Evolutionary conservation across 2,329 filamentous ascomycete genomes (phyloP).

Genomic region (Fusarium nematophilum): DNA sequence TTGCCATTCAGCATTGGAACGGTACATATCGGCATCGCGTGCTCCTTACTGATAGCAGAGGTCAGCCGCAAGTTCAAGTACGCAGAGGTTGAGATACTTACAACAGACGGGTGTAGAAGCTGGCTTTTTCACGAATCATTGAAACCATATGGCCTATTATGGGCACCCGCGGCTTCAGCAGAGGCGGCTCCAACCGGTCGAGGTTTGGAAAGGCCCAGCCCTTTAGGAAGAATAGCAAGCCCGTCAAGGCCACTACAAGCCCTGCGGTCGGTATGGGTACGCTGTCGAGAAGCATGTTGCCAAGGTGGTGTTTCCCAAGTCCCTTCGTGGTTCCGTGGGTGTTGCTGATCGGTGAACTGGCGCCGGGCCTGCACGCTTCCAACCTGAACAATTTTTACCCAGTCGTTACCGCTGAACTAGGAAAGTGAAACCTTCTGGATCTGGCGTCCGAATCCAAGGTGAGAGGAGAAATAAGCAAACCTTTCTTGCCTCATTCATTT

Average conservation of each 20-base stretch:
- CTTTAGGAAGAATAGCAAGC: neutral
- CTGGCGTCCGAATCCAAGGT: no score
- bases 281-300: conserved; percentile 9
- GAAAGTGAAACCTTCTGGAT: no score
- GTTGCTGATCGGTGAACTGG: no score
- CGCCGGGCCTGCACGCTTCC: no score
- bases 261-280: neutral
- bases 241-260: neutral
- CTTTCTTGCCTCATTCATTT: no score
- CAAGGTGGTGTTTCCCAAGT: no score
- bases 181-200: conserved; percentile 21
- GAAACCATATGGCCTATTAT: conserved; percentile 32
- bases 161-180: conserved; percentile 23
- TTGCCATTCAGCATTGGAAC: conserved; percentile 56
- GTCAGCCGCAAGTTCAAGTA: neutral
- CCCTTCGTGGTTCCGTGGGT: no score
- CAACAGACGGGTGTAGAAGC: conserved; percentile 29
- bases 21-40: conserved; percentile 52
- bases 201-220: conserved; percentile 6
- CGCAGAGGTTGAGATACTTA: neutral
- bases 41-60: conserved; percentile 23
- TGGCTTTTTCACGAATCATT: conserved; percentile 16
- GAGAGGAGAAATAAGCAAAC: no score
- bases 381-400: no score
- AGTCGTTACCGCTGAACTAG: no score